Conservation (phyloP, 208 protist genomes). For the Endotrypanum monterogeii region DNA sequence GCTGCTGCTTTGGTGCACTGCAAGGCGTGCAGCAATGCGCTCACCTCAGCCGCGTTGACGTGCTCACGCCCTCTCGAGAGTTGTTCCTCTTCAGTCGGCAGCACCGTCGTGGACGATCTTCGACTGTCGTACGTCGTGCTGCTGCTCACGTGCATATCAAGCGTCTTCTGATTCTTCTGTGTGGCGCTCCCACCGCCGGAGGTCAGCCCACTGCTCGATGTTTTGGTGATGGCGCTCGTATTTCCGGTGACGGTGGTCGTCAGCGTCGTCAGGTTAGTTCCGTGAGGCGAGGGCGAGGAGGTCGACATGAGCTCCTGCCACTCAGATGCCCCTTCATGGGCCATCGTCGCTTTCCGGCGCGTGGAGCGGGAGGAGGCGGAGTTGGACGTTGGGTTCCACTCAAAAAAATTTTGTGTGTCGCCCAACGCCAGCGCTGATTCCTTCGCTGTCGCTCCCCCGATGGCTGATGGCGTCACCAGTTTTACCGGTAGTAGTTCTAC, state of each 20-base stretch:
- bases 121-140: constrained; percentile 13
- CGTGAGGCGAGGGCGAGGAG: constrained; percentile 26
- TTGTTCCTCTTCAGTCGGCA: constrained; percentile 7
- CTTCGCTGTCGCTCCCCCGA: neutral
- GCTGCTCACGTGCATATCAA: neutral
- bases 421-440: neutral
- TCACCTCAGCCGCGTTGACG: constrained; percentile 17
- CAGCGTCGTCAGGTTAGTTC: constrained; percentile 22
- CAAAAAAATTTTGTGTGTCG: constrained; percentile 34
- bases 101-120: constrained; percentile 21
- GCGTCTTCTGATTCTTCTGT: neutral
- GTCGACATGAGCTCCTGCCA: constrained; percentile 15
- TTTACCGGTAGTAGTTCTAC: neutral
- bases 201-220: neutral
- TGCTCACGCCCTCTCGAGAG: neutral
- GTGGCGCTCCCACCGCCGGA: neutral
- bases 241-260: constrained; percentile 3
- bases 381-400: constrained; percentile 79
- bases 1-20: constrained; percentile 10
- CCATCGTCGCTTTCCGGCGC: neutral
- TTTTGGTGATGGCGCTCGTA: constrained; percentile 7
- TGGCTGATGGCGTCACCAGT: neutral
- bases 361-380: constrained; percentile 11
- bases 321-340: neutral
- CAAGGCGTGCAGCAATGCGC: constrained; percentile 32